Evolutionary conservation across 1,284 basidiomycete genomes (phyloP).

Genomic region (Malassezia cuniculi): DNA sequence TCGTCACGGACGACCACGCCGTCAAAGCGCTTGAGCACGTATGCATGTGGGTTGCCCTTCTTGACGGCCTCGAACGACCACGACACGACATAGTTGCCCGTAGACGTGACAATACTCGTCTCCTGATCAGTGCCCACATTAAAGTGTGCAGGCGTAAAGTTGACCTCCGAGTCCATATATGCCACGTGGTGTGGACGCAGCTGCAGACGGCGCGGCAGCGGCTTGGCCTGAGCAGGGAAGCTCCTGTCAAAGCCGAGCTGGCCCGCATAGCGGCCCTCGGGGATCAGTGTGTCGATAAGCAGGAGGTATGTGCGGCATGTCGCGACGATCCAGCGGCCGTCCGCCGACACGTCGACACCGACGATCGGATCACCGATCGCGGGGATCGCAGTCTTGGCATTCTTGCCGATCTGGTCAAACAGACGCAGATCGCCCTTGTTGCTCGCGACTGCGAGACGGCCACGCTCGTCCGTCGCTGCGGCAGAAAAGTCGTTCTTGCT

Average conservation of each 20-base stretch:
- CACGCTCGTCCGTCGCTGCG: constrained; percentile 71
- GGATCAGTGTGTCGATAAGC: constrained; percentile 88
- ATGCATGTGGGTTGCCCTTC: constrained; percentile 74
- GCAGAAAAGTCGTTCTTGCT: constrained; percentile 92
- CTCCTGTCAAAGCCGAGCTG: constrained; percentile 80
- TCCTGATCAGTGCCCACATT: constrained; percentile 68
- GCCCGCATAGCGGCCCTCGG: constrained; percentile 75
- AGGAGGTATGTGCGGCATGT: constrained; percentile 90
- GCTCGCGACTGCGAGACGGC: constrained; percentile 81
- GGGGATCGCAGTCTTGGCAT: constrained; percentile 95
- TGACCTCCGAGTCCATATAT: constrained; percentile 79
- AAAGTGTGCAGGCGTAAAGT: constrained; percentile 89
- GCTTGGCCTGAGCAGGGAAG: constrained; percentile 89
- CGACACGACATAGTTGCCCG: constrained; percentile 74
- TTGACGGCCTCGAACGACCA: constrained; percentile 88
- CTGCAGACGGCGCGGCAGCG: constrained; percentile 75
- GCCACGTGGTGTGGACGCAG: constrained; percentile 83
- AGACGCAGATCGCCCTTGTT: constrained; percentile 93
- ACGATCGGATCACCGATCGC: constrained; percentile 88
- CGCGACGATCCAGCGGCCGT: constrained; percentile 88
- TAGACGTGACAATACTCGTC: constrained; percentile 90
- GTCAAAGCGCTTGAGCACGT: constrained; percentile 72
- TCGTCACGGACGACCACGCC: constrained; percentile 28
- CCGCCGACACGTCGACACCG: constrained; percentile 84
- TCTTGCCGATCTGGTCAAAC: constrained; percentile 94